Percentiles rank a stretch among this genome's conserved stretches.
These are phyloP conservation scores for Oleoguttula mirabilis DNA, from an alignment of 495 filamentous ascomycete genomes.

Conservation along the genomic window DNA sequence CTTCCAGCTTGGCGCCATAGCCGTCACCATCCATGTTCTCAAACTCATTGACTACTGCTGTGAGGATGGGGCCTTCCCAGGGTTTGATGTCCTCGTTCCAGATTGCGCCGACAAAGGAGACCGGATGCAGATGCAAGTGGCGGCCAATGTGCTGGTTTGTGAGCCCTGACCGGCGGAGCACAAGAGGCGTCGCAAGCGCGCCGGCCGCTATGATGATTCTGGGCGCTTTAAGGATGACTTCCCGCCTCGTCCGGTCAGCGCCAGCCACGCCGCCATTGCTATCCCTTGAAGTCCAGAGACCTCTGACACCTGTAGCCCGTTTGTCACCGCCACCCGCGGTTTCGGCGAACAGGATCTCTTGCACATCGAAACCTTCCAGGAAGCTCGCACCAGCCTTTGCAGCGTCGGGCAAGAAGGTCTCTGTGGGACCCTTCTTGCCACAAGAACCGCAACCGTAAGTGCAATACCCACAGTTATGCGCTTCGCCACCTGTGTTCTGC, in stretches of 20 bases:
- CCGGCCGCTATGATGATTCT: conserved; percentile 69
- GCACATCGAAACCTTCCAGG: conserved; percentile 62
- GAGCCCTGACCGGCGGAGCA: conserved; percentile 61
- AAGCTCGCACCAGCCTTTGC: conserved; percentile 61
- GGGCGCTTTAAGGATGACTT: conserved; percentile 65
- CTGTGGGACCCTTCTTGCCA: conserved; percentile 66
- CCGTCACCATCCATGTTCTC: conserved; percentile 72
- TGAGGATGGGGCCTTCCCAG: conserved; percentile 74
- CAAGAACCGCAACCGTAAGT: conserved; percentile 58
- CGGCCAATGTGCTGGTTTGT: conserved; percentile 75
- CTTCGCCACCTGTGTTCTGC: conserved; percentile 60
- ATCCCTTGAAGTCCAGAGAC: conserved; percentile 62
- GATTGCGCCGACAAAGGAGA: conserved; percentile 44
- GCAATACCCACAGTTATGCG: conserved; percentile 73
- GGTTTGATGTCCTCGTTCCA: conserved; percentile 55
- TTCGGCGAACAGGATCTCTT: conserved; percentile 54
- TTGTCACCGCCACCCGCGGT: conserved; percentile 35
- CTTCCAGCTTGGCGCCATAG: conserved; percentile 74
- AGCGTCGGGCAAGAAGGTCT: conserved; percentile 69
- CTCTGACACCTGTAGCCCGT: conserved; percentile 54
- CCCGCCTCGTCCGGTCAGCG: conserved; percentile 35
- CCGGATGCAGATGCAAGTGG: conserved; percentile 74
- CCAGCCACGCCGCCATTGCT: conserved; percentile 44
- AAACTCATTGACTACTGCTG: conserved; percentile 60
- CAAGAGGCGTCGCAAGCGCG: conserved; percentile 58